phyloP scores from a whole-genome alignment of 176 grass and related monocot species.

The Oryza brachyantha region DNA sequence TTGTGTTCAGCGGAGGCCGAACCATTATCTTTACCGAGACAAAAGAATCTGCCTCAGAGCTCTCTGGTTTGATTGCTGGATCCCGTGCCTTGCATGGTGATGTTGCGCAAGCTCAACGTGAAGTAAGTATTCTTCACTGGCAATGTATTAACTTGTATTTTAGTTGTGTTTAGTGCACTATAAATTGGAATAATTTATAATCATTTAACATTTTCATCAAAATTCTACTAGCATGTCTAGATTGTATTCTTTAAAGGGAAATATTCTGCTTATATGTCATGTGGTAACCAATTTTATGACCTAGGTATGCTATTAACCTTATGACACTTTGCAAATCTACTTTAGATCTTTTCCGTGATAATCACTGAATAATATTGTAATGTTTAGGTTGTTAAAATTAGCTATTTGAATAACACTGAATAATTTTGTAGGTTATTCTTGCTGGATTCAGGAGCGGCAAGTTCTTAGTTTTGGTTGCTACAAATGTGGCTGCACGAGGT shows the following conservation, averaged over 20 bases:
- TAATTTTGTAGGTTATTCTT: slow-evolving; percentile 74
- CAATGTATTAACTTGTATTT: neutral
- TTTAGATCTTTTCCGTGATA: neutral
- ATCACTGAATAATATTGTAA: neutral
- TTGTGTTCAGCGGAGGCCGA: slow-evolving; percentile 59
- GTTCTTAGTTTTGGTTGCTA: slow-evolving; percentile 92
- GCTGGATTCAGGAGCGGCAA: slow-evolving; percentile 86
- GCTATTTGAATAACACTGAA: neutral
- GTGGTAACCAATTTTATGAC: neutral
- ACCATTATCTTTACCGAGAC: slow-evolving; percentile 99
- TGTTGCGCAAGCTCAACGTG: slow-evolving; percentile 81
- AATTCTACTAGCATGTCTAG: neutral
- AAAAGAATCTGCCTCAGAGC: slow-evolving; percentile 69
- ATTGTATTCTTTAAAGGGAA: neutral
- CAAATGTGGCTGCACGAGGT: slow-evolving; percentile 93
- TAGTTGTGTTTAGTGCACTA: neutral
- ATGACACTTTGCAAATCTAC: neutral
- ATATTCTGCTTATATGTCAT: neutral
- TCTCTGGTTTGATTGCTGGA: slow-evolving; percentile 75
- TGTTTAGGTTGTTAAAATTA: neutral
- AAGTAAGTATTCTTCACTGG: slow-evolving; percentile 51
- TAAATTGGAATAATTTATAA: neutral
- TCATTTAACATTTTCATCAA: neutral
- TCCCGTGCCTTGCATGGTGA: slow-evolving; percentile 94
- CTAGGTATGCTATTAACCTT: neutral